These are phyloP conservation scores for Candida chilensis DNA, from an alignment of 805 yeast species.

Conservation along the genomic window DNA sequence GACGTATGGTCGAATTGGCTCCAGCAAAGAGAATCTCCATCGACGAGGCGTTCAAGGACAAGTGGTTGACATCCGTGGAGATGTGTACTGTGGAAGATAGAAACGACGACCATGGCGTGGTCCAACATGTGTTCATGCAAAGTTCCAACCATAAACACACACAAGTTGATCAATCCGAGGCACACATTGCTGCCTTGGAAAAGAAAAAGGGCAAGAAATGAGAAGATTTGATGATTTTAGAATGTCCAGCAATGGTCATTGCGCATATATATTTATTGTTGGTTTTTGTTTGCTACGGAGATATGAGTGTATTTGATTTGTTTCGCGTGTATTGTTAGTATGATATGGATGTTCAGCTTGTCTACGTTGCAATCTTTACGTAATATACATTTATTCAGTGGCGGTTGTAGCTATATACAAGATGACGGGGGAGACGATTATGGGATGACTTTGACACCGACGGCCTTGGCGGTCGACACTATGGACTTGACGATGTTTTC, in stretches of 20 bases:
- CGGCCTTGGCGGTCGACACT: slow-evolving; percentile 79
- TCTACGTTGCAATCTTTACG: too few species aligned
- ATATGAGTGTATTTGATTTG: too few species aligned
- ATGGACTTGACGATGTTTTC: slow-evolving; percentile 76
- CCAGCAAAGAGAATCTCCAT: slow-evolving; percentile 81
- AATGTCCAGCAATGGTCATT: too few species aligned
- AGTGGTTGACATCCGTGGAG: slow-evolving; percentile 54
- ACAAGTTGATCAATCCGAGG: slow-evolving; percentile 85
- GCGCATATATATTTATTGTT: too few species aligned
- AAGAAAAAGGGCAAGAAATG: slow-evolving; percentile 57
- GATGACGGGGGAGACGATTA: too few species aligned
- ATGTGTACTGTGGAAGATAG: slow-evolving; percentile 59
- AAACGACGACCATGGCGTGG: neutral
- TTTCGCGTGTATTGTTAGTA: too few species aligned
- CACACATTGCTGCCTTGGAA: slow-evolving; percentile 91
- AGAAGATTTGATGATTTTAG: too few species aligned
- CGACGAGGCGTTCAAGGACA: slow-evolving; percentile 68
- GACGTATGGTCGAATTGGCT: slow-evolving; percentile 74
- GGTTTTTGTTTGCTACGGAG: too few species aligned
- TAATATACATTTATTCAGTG: too few species aligned
- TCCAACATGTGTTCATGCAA: slow-evolving; percentile 11
- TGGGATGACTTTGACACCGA: slow-evolving; percentile 78
- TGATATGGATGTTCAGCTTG: too few species aligned
- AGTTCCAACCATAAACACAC: slow-evolving; percentile 74
- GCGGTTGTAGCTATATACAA: too few species aligned